Evolutionary conservation across 169 alveolate genomes (phyloP), one percentile per base, ranked within the genome.

Genomic region (Plasmodium knowlesi): DNA sequence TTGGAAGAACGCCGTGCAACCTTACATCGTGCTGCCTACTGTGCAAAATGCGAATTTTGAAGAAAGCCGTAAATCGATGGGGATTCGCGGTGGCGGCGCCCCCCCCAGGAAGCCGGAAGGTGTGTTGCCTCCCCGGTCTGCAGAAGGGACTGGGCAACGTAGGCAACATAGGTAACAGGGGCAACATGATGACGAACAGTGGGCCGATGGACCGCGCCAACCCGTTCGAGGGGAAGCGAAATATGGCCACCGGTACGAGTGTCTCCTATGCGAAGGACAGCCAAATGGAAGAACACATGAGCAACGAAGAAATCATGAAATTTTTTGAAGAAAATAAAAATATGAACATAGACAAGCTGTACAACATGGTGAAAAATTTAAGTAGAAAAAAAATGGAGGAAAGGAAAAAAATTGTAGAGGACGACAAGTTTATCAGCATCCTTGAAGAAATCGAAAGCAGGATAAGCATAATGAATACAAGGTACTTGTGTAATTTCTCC

Each of bases 381-480:
- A 90, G 95, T 43, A 90, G 92, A 81, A 81, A 90, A 76, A 90
- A 73, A 82, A 82, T 82, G 39, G 95, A 90, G 22, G 95, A 90
- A 3, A 30, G 84, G 32, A 90, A 61, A 41, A 80, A 81, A 90
- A 81, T 90, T 10, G 85, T 90, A 54, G 95, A 90, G 57, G 73
- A 90, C 54, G 92, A 90, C 30, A 90, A 90, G 70, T 90, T 90
- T 81, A 9, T 80, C 12, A 80, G 83, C 57, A 81, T 90, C 12
- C 37, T 90, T 19, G 95, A 90, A 90, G 95, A 90, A 81, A 82
- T 90, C 71, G 95, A 90, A 90, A 90, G 43, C 81, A 89, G 95
- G 19, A 71, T 90, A 30, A 81, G 54, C 37, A 90, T 90, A 22
- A 90, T 90, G 95, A 90, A 90, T 34, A 90, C 95, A 8, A 46